These are phyloP conservation scores for Mollisiaceae sp. DNA, from an alignment of 2,329 filamentous ascomycete genomes.

Conservation along the genomic window DNA sequence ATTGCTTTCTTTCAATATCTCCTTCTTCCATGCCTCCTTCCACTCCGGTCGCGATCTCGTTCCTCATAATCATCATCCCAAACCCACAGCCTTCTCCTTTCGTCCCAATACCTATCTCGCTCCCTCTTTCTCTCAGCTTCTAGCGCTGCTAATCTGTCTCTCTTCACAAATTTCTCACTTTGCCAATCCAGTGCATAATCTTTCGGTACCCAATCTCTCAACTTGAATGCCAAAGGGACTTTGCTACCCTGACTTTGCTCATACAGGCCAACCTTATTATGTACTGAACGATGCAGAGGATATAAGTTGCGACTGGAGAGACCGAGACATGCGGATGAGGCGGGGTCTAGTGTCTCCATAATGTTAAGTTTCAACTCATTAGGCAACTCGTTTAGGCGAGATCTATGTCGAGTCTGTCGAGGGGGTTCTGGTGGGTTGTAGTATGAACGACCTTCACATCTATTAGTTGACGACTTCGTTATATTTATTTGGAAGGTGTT, in stretches of 20 bases:
- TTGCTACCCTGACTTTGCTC: constrained; percentile 19
- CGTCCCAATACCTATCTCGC: constrained; percentile 10
- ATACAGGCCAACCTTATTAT: constrained; percentile 29
- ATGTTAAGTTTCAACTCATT: constrained; percentile 31
- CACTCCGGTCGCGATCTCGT: background rate
- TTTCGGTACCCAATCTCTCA: constrained; percentile 28
- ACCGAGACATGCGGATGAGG: constrained; percentile 30
- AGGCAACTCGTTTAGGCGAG: constrained; percentile 28
- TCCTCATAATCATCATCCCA: constrained; percentile 16
- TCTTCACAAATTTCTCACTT: constrained; percentile 27
- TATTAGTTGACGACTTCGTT: background rate
- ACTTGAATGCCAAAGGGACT: constrained; percentile 26
- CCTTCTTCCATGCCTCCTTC: constrained; percentile 1
- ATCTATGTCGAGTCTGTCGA: constrained; percentile 2
- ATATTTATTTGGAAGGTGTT: background rate
- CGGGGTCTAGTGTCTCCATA: constrained; percentile 31
- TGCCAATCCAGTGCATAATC: constrained; percentile 29
- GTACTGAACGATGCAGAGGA: constrained; percentile 27
- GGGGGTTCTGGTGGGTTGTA: constrained; percentile 4
- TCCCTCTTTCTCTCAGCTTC: constrained; percentile 18
- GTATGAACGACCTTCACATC: background rate
- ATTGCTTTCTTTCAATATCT: background rate
- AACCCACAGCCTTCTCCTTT: constrained; percentile 14
- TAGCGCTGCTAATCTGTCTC: constrained; percentile 19
- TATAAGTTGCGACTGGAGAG: constrained; percentile 29